Base-by-base conservation (phyloP, 768 basidiomycete species). In the Chalciporus piperatus region DNA sequence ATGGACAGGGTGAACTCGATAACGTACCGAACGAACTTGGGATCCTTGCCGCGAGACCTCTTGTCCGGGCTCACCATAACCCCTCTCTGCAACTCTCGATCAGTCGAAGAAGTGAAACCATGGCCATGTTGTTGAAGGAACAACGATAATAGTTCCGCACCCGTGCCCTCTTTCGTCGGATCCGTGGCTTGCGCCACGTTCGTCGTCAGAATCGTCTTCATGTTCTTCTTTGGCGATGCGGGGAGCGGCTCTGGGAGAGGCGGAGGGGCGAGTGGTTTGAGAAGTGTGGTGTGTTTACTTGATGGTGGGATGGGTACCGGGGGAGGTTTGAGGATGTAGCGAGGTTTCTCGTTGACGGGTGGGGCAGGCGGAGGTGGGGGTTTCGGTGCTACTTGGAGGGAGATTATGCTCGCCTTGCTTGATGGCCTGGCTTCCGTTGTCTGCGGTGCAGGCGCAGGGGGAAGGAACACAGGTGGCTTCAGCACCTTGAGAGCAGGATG, bases 1-100 rank as follows among this genome's bases (percentile, higher is more conserved):
- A 11, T 11, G 10, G 8, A 32, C 30, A 32, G 30, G 2, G 30
- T 32, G 13, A 47, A 41, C 32, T 30, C 28, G 47, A 47, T 30
- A 20, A 70, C 75, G 39, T 52, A 83, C 83, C 79, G 73, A 38
- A 76, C 45, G 39, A 77, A 77, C 56, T 75, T 81, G 27, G 68
- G 63, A 23, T 68, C 72, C 60, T 74, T 76, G 14, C 70, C 71
- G 43, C 70, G 72, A 33, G 68, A 68, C 19, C 67, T 67, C 66
- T 84, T 85, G 56, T 80, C 74, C 0, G 84, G 84, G 64, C 83
- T 86, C 47, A 82, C 59, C 52, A 74, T 74, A 35, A 86, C 58
- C 1, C 82, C 84, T n/a, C 81, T 74, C 11, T 70, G 69, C 2
- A 72, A 61, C 55, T 78, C 73, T 2, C 60, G 62, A 41, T 74